These are phyloP conservation scores for Stropharia rugosoannulata DNA, from an alignment of 768 basidiomycete genomes.

Conservation along the genomic window DNA sequence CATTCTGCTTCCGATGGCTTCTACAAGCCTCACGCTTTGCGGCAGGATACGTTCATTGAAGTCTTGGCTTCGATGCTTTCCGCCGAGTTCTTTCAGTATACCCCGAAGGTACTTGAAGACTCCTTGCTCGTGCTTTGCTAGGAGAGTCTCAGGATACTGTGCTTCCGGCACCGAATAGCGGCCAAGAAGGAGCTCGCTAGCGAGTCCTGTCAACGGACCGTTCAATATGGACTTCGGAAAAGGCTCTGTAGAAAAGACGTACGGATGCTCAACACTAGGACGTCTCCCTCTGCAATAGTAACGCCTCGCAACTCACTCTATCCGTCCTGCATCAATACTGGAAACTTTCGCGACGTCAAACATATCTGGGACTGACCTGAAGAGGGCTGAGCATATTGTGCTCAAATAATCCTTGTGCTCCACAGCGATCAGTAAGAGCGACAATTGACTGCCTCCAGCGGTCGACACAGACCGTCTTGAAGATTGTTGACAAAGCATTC, in stretches of 20 bases:
- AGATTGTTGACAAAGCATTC: conserved; percentile 6
- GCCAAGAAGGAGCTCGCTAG: conserved; percentile 24
- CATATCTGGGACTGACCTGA: conserved; percentile 24
- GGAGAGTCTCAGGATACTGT: conserved; percentile 11
- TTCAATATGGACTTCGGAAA: too few relatives aligned
- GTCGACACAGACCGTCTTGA: conserved; percentile 1
- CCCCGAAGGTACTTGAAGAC: conserved; percentile 11
- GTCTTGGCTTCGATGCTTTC: conserved; percentile 25
- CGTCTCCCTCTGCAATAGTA: conserved; percentile 46
- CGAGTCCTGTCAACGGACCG: conserved; percentile 21
- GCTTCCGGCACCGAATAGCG: conserved; percentile 16
- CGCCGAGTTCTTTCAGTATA: conserved; percentile 17
- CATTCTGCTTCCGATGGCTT: conserved; percentile 45
- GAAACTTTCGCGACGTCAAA: too few relatives aligned
- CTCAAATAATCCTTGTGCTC: conserved; percentile 42
- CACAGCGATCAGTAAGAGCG: conserved; percentile 32
- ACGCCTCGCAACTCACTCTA: conserved; percentile 38
- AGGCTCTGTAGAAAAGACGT: conserved; percentile 12
- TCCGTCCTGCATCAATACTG: not conserved
- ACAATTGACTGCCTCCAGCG: conserved; percentile 7
- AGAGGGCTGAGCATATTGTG: conserved; percentile 31
- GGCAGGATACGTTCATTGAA: conserved; percentile 39
- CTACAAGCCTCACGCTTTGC: conserved; percentile 31
- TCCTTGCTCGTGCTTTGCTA: conserved; percentile 20
- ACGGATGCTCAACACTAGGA: conserved; percentile 39